Evolutionary conservation across 106 monocot species (phyloP), one percentile per base, ranked within the genome.

Genomic region (Xerophyta viscosa): DNA sequence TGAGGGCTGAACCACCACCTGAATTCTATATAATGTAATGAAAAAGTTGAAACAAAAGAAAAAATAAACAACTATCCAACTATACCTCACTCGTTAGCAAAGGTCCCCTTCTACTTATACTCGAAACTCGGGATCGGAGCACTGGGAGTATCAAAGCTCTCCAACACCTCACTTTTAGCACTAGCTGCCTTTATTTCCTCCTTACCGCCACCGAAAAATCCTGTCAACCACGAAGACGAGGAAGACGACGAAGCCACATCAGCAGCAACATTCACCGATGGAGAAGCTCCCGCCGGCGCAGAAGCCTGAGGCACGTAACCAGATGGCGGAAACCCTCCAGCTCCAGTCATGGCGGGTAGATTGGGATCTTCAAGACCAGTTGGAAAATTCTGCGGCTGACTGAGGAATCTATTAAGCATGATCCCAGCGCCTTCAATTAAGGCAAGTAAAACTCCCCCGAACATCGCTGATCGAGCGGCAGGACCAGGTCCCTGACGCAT

Each of bases 391-490:
- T 72, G 76, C 0, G 77, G 72, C 2, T 23, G 58, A 48, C 56
- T 58, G 25, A 83, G 61, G 47, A 77, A 17, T 11, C 73, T 58
- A 22, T 83, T 83, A 24, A 83, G 56, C 82, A 77, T 73, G 45
- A 77, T 77, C 3, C 77, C 82, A 0, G 77, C 82, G n/a, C 82
- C 82, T 61, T 83, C 82, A 33, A 83, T 83, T 5, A 83, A 64
- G 26, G 73, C 82, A 20, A 83, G 61, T 31, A 83, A 68, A 14
- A 83, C 69, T 6, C 82, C 77, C 0, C 82, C 82, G 33, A 83
- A 73, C 6, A 66, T 20, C 3, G 77, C 82, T 1, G 73, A 77
- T 1, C 77, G 37, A 37, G 73, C 63, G 33, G 91, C 70, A 29
- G 82, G 50, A 25, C 67, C 69, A 0, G 73, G 51, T 1, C 91